Conservation (phyloP, 345 rosid species). For the Clarkia xantiana region DNA sequence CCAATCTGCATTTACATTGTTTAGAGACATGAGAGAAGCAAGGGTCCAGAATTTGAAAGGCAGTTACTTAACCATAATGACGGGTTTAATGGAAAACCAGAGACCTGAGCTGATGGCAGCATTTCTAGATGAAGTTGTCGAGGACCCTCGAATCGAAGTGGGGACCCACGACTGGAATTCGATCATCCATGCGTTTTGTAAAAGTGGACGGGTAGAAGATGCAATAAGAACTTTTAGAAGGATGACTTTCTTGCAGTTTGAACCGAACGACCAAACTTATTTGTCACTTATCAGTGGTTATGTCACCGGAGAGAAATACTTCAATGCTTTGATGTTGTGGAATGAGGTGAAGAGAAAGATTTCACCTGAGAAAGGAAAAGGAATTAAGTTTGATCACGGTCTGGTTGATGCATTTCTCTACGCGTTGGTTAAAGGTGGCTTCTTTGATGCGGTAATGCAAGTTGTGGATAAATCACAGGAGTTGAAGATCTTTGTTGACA, state of each 20-base stretch:
- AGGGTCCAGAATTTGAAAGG: slow-evolving; percentile 49
- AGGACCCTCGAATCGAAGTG: slow-evolving; percentile 76
- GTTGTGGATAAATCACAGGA: slow-evolving; percentile 82
- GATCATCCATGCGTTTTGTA: slow-evolving; percentile 86
- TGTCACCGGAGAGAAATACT: slow-evolving; percentile 67
- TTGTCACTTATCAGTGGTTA: slow-evolving; percentile 73
- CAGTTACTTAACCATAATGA: slow-evolving; percentile 78
- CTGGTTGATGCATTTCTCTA: slow-evolving; percentile 77
- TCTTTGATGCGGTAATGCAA: slow-evolving; percentile 95
- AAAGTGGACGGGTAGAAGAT: slow-evolving; percentile 76
- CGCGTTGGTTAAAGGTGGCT: slow-evolving; percentile 90
- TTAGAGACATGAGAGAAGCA: slow-evolving; percentile 78
- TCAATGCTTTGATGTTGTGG: slow-evolving; percentile 62
- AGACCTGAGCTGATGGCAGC: slow-evolving; percentile 87
- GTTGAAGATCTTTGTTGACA: slow-evolving; percentile 83
- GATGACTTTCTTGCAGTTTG: slow-evolving; percentile 64
- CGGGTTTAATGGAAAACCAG: slow-evolving; percentile 67
- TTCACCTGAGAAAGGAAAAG: slow-evolving; percentile 34
- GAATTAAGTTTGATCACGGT: slow-evolving; percentile 41
- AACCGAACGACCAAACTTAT: slow-evolving; percentile 78
- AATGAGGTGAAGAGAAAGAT: slow-evolving; percentile 68
- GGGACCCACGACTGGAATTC: slow-evolving; percentile 97
- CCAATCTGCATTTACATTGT: slow-evolving; percentile 73
- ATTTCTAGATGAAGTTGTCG: slow-evolving; percentile 78
- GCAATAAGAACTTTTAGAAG: slow-evolving; percentile 82